Conservation (phyloP, 2,329 filamentous ascomycete species). For the Emergomyces pasteurianus region DNA sequence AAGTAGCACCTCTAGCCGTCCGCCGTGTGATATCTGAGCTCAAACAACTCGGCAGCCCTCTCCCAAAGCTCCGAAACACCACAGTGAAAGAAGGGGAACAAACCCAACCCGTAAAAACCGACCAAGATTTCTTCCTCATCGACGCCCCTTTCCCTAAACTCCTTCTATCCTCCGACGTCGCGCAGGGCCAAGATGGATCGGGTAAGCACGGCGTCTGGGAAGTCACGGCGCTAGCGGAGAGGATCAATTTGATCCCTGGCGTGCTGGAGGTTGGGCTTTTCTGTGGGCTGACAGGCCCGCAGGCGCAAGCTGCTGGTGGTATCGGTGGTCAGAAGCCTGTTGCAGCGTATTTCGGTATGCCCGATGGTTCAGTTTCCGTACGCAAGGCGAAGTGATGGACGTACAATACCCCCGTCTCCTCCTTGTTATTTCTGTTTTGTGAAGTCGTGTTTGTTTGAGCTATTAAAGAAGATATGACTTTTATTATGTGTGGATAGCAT, state of each 20-base stretch:
- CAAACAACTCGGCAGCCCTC: constrained; percentile 56
- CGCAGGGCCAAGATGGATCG: constrained; percentile 37
- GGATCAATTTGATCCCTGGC: constrained; percentile 70
- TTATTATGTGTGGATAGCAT: background rate
- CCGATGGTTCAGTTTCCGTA: constrained; percentile 57
- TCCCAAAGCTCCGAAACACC: constrained; percentile 60
- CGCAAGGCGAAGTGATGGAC: constrained; percentile 30
- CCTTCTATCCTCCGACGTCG: constrained; percentile 48
- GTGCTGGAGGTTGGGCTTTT: constrained; percentile 91
- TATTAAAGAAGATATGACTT: background rate
- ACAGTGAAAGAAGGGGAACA: constrained; percentile 57
- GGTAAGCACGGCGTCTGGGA: constrained; percentile 63
- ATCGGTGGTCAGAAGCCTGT: constrained; percentile 78
- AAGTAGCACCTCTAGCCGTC: constrained; percentile 77
- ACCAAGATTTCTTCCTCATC: constrained; percentile 80
- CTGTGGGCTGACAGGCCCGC: constrained; percentile 63
- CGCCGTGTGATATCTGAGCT: constrained; percentile 65
- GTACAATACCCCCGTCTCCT: background rate
- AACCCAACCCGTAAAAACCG: constrained; percentile 56
- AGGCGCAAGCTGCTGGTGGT: constrained; percentile 50
- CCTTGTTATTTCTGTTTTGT: too few relatives aligned
- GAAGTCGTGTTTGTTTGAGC: background rate
- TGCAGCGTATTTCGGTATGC: constrained; percentile 89
- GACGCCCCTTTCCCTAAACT: constrained; percentile 79
- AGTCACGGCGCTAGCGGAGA: constrained; percentile 58